Evolutionary conservation across 2,329 filamentous ascomycete species (phyloP), one percentile per base, ranked within the genome.

Genomic region (Aurifilum marmelostoma): DNA sequence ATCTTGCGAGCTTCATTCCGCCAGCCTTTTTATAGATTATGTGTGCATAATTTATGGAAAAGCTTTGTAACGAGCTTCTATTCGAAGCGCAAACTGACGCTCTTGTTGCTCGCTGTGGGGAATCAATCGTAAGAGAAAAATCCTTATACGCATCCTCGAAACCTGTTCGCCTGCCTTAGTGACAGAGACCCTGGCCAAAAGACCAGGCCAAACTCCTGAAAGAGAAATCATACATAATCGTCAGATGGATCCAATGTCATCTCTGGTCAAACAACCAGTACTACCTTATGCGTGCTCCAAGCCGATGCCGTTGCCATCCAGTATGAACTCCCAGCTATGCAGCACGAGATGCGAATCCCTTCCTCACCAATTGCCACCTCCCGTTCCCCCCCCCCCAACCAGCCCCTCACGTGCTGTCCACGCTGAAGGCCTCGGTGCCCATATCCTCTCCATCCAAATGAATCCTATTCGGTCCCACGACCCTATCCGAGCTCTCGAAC

Each of bases 371-470:
- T 21, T 7, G 3, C 18, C 18, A 8, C 4, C 34, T 34, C 34
- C 34, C 34, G 8, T 32, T 8, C 32, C 21, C 27, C 3, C 39
- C 24, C 27, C 29, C 9, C n/a, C n/a, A n/a, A n/a, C n/a, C 11
- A 21, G 14, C 11, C 47, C 3, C 41, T 67, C 58, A 67, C 65
- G 62, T 32, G 39, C 65, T 67, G 29, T 67, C 65, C 58, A 62
- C 65, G 27, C 41, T 67, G n/a, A 67, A 67, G 3, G 65, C 65
- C 43, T 67, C 65, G 5, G 65, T 67, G 8, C 65, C 61, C 61
- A 50, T 34, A 18, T 47, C 39, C n/a, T 63, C 61, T 4, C 39
- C 56, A 3, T 67, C 41, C 29, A 61, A 3, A 8, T 61, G 56
- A 24, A 29, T n/a, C n/a, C n/a, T 47, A 32, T 67, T 60, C 43